These are phyloP conservation scores for Linnemannia hyalina DNA, from an alignment of 192 early-diverging fungal species.

Conservation along the genomic window DNA sequence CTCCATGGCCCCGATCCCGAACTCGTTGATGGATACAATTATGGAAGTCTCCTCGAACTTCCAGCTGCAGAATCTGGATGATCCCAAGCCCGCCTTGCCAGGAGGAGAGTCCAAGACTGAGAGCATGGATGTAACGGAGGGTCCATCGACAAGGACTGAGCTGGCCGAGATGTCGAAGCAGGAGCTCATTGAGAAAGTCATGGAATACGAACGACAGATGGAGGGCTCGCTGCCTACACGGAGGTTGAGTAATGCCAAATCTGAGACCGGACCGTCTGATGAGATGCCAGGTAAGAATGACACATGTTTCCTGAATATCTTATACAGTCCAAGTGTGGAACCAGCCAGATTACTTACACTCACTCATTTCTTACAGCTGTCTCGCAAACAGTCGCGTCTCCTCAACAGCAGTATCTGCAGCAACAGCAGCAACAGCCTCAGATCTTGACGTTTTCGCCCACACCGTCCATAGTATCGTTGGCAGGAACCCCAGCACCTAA, in stretches of 20 bases:
- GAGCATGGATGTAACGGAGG: slow-evolving; percentile 32
- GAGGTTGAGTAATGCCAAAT: slow-evolving; percentile 21
- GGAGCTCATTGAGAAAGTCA: slow-evolving; percentile 52
- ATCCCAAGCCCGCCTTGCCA: slow-evolving; percentile 4
- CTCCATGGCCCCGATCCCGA: slow-evolving; percentile 27
- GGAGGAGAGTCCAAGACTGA: slow-evolving; percentile 5
- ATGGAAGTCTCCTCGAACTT: slow-evolving; percentile 51
- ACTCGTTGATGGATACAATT: slow-evolving; percentile 47
- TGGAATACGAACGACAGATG: slow-evolving; percentile 56
- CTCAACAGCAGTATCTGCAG: slow-evolving; percentile 16
- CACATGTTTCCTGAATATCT: neutral
- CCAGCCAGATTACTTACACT: neutral
- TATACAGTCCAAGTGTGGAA: neutral
- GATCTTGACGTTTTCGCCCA: slow-evolving; percentile 37
- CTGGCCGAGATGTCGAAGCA: slow-evolving; percentile 39
- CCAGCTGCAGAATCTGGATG: slow-evolving; percentile 47
- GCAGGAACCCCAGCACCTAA: neutral
- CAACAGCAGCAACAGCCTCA: slow-evolving; percentile 25
- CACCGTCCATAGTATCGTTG: slow-evolving; percentile 10
- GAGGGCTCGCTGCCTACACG: slow-evolving; percentile 21
- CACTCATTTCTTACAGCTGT: slow-evolving; percentile 3
- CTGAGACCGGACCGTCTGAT: slow-evolving; percentile 4
- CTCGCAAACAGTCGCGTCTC: neutral
- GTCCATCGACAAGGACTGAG: slow-evolving; percentile 38
- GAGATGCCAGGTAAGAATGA: slow-evolving; percentile 15